phyloP scores from a whole-genome alignment of 148 eudicot genomes.

The Fallopia convolvulus region DNA sequence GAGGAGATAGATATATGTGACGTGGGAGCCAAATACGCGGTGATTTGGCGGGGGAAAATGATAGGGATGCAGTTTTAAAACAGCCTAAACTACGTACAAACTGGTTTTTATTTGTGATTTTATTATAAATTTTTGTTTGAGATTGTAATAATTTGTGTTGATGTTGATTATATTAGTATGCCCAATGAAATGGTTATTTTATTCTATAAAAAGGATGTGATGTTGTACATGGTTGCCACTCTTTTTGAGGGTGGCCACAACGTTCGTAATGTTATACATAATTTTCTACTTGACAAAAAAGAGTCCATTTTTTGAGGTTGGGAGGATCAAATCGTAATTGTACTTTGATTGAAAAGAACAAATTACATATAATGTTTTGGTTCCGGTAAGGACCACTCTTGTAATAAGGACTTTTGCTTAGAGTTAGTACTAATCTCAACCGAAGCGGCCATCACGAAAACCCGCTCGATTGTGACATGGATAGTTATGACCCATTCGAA shows the following conservation, averaged over 20 bases:
- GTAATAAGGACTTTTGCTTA: no score
- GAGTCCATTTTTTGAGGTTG: background rate
- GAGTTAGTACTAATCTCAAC: no score
- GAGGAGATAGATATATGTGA: background rate
- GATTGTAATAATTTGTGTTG: background rate
- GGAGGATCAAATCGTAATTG: background rate
- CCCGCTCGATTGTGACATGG: no score
- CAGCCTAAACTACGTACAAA: background rate
- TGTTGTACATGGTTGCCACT: conserved; percentile 11
- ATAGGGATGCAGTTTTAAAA: background rate
- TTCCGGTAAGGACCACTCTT: no score
- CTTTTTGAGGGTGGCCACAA: background rate
- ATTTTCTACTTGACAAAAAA: background rate
- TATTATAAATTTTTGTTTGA: background rate
- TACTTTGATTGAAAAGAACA: no score
- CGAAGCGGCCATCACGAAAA: no score
- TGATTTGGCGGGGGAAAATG: background rate
- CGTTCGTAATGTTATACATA: background rate
- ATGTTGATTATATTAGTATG: background rate
- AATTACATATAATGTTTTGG: no score
- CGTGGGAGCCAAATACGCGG: conserved; percentile 12
- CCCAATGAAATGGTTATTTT: background rate
- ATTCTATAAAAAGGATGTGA: background rate
- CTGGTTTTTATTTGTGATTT: background rate
- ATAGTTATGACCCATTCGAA: no score